Evolutionary conservation across 371 early-diverging fungal genomes (phyloP).

Genomic region (Nematocida sp.): DNA sequence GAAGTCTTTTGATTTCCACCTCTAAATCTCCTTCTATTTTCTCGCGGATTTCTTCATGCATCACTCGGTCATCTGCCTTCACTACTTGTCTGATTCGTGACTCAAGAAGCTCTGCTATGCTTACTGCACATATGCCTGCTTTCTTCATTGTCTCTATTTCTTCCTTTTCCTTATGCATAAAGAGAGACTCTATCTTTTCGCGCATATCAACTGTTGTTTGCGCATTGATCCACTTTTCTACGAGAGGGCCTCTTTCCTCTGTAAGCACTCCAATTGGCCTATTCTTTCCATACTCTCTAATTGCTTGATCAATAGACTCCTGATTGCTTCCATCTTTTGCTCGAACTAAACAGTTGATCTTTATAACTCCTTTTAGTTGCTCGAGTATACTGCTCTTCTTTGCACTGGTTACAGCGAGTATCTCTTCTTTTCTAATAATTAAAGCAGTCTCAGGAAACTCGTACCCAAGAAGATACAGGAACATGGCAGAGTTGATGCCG

Average conservation of each 20-base stretch:
- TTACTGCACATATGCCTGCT: slow-evolving; percentile 5
- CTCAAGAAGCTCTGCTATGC: slow-evolving; percentile 30
- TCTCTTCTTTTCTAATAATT: slow-evolving; percentile 72
- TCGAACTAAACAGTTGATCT: slow-evolving; percentile 41
- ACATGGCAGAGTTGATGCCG: slow-evolving; percentile 66
- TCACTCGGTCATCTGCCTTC: slow-evolving; percentile 77
- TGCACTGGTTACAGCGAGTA: slow-evolving; percentile 74
- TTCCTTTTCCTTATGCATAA: slow-evolving; percentile 55
- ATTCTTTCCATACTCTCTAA: slow-evolving; percentile 31
- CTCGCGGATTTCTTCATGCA: slow-evolving; percentile 77
- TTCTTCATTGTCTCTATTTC: slow-evolving; percentile 25
- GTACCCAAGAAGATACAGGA: slow-evolving; percentile 85
- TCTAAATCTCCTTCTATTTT: slow-evolving; percentile 71
- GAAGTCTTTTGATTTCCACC: slow-evolving; percentile 72
- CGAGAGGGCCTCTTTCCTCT: slow-evolving; percentile 58
- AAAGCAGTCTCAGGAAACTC: slow-evolving; percentile 81
- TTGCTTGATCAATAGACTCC: slow-evolving; percentile 24
- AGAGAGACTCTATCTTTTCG: slow-evolving; percentile 34
- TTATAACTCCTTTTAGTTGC: slow-evolving; percentile 28
- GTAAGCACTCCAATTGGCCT: slow-evolving; percentile 50
- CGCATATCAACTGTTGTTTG: slow-evolving; percentile 51
- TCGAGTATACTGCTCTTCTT: slow-evolving; percentile 70
- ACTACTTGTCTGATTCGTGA: slow-evolving; percentile 67
- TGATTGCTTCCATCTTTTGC: slow-evolving; percentile 60
- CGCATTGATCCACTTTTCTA: slow-evolving; percentile 31